phyloP scores from a whole-genome alignment of 2,329 filamentous ascomycete genomes.

The Colletotrichum sp. region DNA sequence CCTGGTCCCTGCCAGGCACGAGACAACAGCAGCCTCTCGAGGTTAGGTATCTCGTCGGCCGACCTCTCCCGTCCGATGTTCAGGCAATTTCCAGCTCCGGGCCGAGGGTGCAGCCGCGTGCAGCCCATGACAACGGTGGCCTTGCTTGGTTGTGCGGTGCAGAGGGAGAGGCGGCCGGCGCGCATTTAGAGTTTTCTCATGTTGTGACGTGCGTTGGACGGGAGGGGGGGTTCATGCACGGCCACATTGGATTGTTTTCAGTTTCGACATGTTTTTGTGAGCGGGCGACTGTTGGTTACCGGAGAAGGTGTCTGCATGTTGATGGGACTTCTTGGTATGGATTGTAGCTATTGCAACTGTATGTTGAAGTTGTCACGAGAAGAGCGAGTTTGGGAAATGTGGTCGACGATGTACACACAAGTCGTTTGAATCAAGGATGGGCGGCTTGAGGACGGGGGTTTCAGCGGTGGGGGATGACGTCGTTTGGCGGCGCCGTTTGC shows the following conservation, averaged over 20 bases:
- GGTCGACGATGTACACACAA: background rate
- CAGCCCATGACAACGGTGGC: background rate
- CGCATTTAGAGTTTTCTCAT: background rate
- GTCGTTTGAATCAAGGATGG: background rate
- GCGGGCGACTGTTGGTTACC: background rate
- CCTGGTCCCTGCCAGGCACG: background rate
- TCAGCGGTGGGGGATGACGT: conserved; percentile 8
- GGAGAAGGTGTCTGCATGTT: rapidly evolving
- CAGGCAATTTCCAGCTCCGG: background rate
- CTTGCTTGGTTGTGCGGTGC: background rate
- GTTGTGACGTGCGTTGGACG: background rate
- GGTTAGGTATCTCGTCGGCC: background rate
- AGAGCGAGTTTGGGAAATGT: background rate
- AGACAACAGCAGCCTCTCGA: background rate
- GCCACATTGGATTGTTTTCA: background rate
- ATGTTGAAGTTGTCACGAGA: background rate
- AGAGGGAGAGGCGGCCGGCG: background rate
- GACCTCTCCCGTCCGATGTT: background rate
- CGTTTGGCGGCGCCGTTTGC: background rate
- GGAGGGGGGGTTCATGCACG: background rate
- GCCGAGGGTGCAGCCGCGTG: background rate
- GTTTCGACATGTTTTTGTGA: background rate
- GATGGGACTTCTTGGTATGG: rapidly evolving
- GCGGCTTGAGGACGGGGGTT: background rate
- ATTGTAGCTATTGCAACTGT: rapidly evolving